phyloP scores from a whole-genome alignment of 768 basidiomycete species.

The Phanerochaete sordida region DNA sequence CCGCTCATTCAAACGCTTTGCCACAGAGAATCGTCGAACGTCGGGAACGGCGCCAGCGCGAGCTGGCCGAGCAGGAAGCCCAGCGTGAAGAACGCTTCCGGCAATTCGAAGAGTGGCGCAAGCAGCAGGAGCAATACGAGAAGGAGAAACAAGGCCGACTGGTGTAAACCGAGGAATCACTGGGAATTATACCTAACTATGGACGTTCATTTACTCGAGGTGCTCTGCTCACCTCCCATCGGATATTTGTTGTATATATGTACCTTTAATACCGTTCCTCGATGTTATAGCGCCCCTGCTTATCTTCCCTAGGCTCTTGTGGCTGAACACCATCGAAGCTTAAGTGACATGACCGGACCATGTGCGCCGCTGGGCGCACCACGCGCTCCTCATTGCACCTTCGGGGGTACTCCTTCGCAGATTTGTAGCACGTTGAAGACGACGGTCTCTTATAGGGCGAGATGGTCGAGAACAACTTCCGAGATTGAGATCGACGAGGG shows the following conservation, averaged over 20 bases:
- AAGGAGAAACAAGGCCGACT: conserved; percentile 14
- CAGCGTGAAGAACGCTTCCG: conserved; percentile 42
- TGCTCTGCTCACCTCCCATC: too few relatives aligned
- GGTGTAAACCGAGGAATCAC: conserved; percentile 1
- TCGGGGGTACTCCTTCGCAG: too few relatives aligned
- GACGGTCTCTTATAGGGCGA: too few relatives aligned
- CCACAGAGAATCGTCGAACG: conserved; percentile 30
- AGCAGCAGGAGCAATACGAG: conserved; percentile 25
- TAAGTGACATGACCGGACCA: too few relatives aligned
- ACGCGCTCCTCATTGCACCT: too few relatives aligned
- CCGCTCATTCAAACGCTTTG: not conserved
- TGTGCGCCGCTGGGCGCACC: too few relatives aligned
- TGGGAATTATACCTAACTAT: not conserved
- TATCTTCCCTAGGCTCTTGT: too few relatives aligned
- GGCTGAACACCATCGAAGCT: too few relatives aligned
- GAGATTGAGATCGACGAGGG: not conserved
- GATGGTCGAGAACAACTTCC: not conserved
- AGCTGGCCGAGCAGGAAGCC: conserved; percentile 1
- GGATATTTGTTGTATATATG: not conserved
- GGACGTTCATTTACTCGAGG: not conserved
- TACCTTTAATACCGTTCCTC: not conserved
- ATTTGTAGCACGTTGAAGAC: too few relatives aligned
- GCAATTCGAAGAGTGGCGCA: conserved; percentile 40
- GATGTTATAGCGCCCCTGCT: too few relatives aligned
- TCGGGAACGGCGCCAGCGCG: conserved; percentile 24